Conservation (phyloP, 345 rosid species). For the Limnanthes douglasii region DNA sequence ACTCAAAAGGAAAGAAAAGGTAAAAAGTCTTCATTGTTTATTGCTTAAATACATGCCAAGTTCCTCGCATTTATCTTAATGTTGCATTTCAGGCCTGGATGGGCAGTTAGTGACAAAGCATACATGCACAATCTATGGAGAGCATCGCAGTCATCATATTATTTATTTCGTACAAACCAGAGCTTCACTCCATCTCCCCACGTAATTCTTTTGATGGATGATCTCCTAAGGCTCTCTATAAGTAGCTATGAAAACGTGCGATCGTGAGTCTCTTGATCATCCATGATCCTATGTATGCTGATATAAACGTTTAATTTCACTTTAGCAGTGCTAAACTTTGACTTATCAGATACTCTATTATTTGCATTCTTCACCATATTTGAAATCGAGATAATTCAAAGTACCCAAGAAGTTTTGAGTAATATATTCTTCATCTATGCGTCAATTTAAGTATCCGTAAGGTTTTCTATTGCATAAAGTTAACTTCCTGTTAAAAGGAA, state of each 20-base stretch:
- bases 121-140: conserved; percentile 97
- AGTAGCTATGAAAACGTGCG: conserved; percentile 96
- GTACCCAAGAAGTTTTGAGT: too few relatives aligned
- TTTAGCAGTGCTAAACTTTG: too few relatives aligned
- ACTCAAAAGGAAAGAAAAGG: conserved; percentile 92
- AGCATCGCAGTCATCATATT: conserved; percentile 88
- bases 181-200: conserved; percentile 66
- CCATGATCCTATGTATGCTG: conserved; percentile 3
- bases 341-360: too few relatives aligned
- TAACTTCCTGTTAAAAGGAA: too few relatives aligned
- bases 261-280: conserved; percentile 41
- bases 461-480: too few relatives aligned
- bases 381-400: too few relatives aligned
- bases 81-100: conserved; percentile 92
- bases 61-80: too few relatives aligned
- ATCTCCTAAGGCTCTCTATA: conserved; percentile 70
- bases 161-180: conserved; percentile 66
- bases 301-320: too few relatives aligned
- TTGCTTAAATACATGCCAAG: conserved; percentile 3
- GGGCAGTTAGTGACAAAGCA: conserved; percentile 95
- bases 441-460: too few relatives aligned
- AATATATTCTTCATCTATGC: too few relatives aligned
- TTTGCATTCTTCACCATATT: too few relatives aligned
- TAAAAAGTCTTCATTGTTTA: conserved; percentile 8
- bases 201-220: conserved; percentile 56